phyloP scores from a whole-genome alignment of 202 grass and related monocot genomes.

The Sporobolus alterniflorus region DNA sequence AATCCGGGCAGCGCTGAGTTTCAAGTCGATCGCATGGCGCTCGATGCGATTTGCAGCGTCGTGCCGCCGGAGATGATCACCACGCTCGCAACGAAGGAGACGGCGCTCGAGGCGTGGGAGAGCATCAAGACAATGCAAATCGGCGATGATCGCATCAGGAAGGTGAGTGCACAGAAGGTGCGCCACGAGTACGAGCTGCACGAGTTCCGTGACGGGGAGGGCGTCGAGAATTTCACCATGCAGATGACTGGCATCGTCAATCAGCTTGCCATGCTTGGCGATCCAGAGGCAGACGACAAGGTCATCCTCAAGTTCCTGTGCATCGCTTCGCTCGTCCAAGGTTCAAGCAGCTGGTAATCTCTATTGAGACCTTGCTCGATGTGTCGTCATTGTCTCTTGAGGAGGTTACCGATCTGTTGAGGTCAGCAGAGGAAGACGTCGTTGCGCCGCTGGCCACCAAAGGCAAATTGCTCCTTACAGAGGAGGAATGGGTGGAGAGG shows the following conservation, averaged over 20 bases:
- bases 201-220: not conserved
- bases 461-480: no score
- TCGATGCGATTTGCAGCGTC: not conserved
- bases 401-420: not conserved
- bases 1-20: not conserved
- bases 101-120: not conserved
- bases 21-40: not conserved
- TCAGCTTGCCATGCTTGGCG: not conserved
- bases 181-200: not conserved
- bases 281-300: not conserved
- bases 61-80: not conserved
- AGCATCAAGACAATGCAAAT: not conserved
- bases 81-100: not conserved
- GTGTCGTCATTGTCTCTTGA: not conserved
- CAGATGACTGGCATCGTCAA: not conserved
- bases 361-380: not conserved
- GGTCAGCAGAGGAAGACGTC: not conserved
- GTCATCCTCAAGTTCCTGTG: no score
- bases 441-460: no score
- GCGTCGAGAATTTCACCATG: not conserved
- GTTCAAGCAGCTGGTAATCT: not conserved
- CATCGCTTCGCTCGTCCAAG: not conserved
- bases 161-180: not conserved
- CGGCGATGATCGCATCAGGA: not conserved
- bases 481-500: not conserved